phyloP scores from a whole-genome alignment of 176 grass and related monocot genomes.

The Cymbopogon citratus region DNA sequence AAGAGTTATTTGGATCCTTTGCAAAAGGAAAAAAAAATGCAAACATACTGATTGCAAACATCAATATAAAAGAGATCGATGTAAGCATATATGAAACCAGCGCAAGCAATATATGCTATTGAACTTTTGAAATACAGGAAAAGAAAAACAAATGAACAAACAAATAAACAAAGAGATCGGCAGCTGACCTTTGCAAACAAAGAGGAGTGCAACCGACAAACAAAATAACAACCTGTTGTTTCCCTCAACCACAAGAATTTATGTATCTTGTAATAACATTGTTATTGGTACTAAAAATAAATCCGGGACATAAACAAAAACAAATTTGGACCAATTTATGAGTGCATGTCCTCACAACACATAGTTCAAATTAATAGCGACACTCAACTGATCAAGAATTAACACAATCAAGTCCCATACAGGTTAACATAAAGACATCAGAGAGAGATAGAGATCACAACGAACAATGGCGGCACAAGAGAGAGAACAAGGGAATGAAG shows the following conservation, averaged over 20 bases:
- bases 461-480: conserved; percentile 15
- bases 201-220: background rate
- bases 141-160: background rate
- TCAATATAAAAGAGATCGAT: no score
- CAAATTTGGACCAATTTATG: conserved; percentile 40
- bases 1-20: no score
- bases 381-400: conserved; percentile 31
- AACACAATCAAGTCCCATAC: conserved; percentile 31
- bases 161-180: background rate
- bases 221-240: background rate
- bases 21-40: no score
- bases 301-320: conserved; percentile 3
- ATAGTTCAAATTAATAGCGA: conserved; percentile 18
- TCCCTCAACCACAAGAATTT: conserved; percentile 4
- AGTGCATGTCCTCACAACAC: conserved; percentile 37
- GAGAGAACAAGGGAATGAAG: background rate
- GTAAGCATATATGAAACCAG: no score
- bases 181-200: background rate
- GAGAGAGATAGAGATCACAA: conserved; percentile 10
- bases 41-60: no score
- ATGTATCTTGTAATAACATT: background rate
- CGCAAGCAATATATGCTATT: background rate
- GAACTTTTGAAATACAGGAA: background rate
- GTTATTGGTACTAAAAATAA: background rate
- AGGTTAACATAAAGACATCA: conserved; percentile 41